Percentiles rank a stretch among this genome's conserved stretches.
Conservation (phyloP, 2,329 filamentous ascomycete genomes). For the Neonectria punicea region DNA sequence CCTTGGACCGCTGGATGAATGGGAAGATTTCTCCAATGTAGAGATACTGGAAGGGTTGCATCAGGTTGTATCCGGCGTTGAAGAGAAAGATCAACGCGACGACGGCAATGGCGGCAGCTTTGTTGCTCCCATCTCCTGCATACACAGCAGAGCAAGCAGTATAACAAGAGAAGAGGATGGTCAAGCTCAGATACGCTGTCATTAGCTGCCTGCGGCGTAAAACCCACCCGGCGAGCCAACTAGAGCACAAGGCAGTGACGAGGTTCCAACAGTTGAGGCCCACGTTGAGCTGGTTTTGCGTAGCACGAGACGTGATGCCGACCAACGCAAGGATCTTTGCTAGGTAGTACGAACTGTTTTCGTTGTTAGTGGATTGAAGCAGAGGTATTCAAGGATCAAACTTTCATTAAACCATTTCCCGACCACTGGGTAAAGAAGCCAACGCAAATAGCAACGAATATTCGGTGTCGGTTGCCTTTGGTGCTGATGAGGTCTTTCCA, state of each 20-base stretch:
- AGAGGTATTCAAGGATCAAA: no score
- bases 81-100: constrained; percentile 52
- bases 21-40: constrained; percentile 44
- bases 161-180: constrained; percentile 42
- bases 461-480: constrained; percentile 42
- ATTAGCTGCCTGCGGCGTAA: constrained; percentile 43
- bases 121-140: constrained; percentile 20
- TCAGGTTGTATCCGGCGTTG: constrained; percentile 48
- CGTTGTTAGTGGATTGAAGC: no score
- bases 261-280: constrained; percentile 45
- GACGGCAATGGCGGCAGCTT: constrained; percentile 35
- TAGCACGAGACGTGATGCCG: constrained; percentile 50
- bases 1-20: constrained; percentile 29
- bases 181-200: constrained; percentile 46
- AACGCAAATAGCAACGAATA: constrained; percentile 40
- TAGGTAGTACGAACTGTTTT: constrained; percentile 46
- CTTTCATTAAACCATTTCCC: constrained; percentile 39
- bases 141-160: background rate
- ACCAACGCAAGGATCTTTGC: constrained; percentile 49
- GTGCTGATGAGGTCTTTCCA: constrained; percentile 40
- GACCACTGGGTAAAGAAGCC: constrained; percentile 43
- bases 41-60: constrained; percentile 44
- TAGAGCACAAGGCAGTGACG: constrained; percentile 35
- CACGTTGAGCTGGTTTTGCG: constrained; percentile 40
- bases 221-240: background rate